phyloP scores from a whole-genome alignment of 108 stramenopile genomes.

The Seminavis robusta region DNA sequence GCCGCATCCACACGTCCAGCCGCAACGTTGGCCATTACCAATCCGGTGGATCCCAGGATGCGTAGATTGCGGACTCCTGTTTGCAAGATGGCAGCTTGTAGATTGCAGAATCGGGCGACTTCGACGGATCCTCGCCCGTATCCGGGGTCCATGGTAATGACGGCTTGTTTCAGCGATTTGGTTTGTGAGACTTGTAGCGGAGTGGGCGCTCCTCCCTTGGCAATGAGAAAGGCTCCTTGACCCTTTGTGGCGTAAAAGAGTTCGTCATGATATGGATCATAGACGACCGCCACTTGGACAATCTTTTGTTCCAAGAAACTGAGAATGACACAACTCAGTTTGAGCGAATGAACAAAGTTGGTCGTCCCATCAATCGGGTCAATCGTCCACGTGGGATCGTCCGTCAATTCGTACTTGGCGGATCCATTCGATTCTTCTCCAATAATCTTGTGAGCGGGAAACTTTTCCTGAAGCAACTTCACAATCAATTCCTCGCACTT shows the following conservation, averaged over 20 bases:
- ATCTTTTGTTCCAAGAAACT: conserved; percentile 69
- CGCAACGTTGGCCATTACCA: conserved; percentile 89
- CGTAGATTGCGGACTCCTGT: conserved; percentile 66
- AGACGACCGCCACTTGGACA: conserved; percentile 79
- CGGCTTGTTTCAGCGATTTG: conserved; percentile 33
- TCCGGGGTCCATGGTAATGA: conserved; percentile 57
- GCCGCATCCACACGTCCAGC: conserved; percentile 73
- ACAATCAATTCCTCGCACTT: conserved; percentile 38
- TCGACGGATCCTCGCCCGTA: conserved; percentile 48
- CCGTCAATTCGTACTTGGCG: conserved; percentile 28
- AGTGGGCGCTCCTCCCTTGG: conserved; percentile 32
- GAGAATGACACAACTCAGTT: conserved; percentile 70
- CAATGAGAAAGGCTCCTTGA: conserved; percentile 73
- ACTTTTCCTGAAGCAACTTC: conserved; percentile 18
- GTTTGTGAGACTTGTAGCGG: conserved; percentile 18
- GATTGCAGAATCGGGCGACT: too few species aligned
- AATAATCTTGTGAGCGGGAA: conserved; percentile 49
- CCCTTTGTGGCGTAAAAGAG: conserved; percentile 74
- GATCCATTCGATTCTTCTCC: conserved; percentile 59
- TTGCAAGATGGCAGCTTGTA: conserved; percentile 9
- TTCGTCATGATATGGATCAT: conserved; percentile 84
- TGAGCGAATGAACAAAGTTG: conserved; percentile 85
- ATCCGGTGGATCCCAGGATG: conserved; percentile 78
- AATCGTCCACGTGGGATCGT: conserved; percentile 29
- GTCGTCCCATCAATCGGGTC: conserved; percentile 43